phyloP scores from a whole-genome alignment of 305 asterid genomes.

The Fraxinus albicans region DNA sequence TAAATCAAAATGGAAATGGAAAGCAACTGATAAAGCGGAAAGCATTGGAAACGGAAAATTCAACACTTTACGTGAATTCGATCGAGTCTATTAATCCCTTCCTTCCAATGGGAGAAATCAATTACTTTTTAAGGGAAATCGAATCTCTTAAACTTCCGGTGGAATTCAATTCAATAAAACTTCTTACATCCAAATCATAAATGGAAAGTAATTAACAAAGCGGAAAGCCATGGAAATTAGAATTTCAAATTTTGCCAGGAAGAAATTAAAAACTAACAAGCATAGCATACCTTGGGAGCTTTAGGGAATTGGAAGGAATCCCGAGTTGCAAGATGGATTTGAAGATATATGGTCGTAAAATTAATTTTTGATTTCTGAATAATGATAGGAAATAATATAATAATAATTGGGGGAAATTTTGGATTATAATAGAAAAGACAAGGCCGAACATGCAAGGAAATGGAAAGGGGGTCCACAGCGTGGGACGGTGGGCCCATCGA shows the following conservation, averaged over 20 bases:
- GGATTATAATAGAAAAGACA: neutral
- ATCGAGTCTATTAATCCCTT: neutral
- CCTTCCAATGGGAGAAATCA: neutral
- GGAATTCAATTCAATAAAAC: conserved; percentile 34
- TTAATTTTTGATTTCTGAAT: neutral
- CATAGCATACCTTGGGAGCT: conserved; percentile 47
- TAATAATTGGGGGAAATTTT: conserved; percentile 18
- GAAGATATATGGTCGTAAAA: neutral
- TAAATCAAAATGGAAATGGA: conserved; percentile 2
- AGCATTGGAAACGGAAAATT: conserved; percentile 6
- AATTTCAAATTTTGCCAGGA: neutral
- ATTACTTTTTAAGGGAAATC: neutral
- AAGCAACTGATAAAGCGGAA: conserved; percentile 15
- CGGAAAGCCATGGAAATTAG: conserved; percentile 12
- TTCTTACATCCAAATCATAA: conserved; percentile 13
- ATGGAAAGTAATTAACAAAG: conserved; percentile 12
- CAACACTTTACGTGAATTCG: neutral
- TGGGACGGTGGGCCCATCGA: neutral
- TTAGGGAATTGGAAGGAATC: neutral
- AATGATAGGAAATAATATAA: neutral
- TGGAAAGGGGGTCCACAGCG: neutral
- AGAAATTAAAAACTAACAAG: conserved; percentile 27
- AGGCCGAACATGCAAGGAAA: neutral
- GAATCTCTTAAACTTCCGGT: neutral
- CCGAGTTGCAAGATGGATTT: neutral